Base-by-base conservation (phyloP, 106 monocot species). In the Hemerocallis citrina region DNA sequence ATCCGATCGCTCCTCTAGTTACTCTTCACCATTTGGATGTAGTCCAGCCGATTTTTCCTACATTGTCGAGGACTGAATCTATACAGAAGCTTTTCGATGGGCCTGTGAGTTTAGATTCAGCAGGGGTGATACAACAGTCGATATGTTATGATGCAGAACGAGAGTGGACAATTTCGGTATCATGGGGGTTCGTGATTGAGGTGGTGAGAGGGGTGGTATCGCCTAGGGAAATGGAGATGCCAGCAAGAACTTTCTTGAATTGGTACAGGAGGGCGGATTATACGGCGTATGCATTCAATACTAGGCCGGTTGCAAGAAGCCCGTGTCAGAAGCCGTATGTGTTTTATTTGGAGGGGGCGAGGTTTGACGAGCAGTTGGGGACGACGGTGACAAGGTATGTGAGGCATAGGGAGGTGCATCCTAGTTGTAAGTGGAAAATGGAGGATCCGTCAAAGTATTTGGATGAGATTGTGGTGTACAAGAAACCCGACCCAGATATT, bases 161-260 rank as follows among this genome's bases (percentile, higher is more conserved):
- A 47, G 62, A 43, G 22, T 98, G 91, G 96, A 91, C 91, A 22
- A 70, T 98, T 24, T 81, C 84, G 10, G 79, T 98, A 1, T 79
- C 96, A 0, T 98, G 96, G 96, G 96, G 96, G 17, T 98, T 91
- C 61, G 81, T 72, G 6, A 88, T 98, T 49, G 74, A 77, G 74
- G 21, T 98, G 28, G 50, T 88, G 9, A 63, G 76, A n/a, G 96
- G 91, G 14, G 34, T 75, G 32, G 62, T 96, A 72, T 87, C 87
- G 6, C 87, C 96, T 23, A 68, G 96, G 52, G 96, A 91, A 70
- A 91, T 84, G 90, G 90, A 96, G 71, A 87, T 70, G 81, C 96
- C 96, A 14, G 75, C 84, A 23, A 63, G 96, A 32, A 96, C 96
- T 15, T 96, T 96, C 69, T 50, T 96, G 25, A 90, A 96, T 50